Percentiles rank a stretch among this genome's conserved stretches.
Conservation (phyloP, 2,329 filamentous ascomycete species). For the Cladophialophora exuberans region DNA sequence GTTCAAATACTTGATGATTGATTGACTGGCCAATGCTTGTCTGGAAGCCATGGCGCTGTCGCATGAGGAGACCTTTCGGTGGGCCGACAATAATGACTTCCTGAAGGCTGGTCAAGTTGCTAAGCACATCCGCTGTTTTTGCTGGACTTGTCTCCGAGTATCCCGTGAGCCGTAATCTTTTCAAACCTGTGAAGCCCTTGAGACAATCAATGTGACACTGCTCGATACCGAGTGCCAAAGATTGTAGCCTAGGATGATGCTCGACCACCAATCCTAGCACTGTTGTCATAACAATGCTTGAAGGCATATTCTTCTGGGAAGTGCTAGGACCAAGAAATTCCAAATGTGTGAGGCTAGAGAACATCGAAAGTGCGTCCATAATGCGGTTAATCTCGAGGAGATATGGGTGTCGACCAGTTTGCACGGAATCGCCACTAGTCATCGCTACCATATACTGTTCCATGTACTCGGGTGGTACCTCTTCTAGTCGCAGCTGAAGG, state of each 20-base stretch:
- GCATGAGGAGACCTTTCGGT: constrained; percentile 13
- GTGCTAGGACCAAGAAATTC: constrained; percentile 5
- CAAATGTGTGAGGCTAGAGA: constrained; percentile 16
- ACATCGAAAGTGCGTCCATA: constrained; percentile 11
- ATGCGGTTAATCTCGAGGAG: constrained; percentile 22
- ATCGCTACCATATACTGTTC: constrained; percentile 12
- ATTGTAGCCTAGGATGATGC: constrained; percentile 9
- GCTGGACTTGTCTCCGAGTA: constrained; percentile 17
- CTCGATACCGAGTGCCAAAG: constrained; percentile 19
- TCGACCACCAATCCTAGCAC: constrained; percentile 14
- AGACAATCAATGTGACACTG: constrained; percentile 15
- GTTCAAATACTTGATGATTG: constrained; percentile 15
- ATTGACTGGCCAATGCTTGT: constrained; percentile 17
- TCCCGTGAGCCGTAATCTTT: constrained; percentile 9
- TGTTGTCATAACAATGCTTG: constrained; percentile 13
- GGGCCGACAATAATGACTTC: constrained; percentile 15
- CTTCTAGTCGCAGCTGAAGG: constrained; percentile 17
- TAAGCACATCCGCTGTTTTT: constrained; percentile 9
- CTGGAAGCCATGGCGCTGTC: constrained; percentile 17
- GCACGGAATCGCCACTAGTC: neutral
- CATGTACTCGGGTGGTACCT: constrained; percentile 16
- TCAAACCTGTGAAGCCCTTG: neutral
- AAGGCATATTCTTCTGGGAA: constrained; percentile 8
- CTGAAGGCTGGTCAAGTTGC: constrained; percentile 14
- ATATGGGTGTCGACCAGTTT: constrained; percentile 19